Base-by-base conservation (phyloP, 2,329 filamentous ascomycete species). In the Sporothrix brunneoviolacea region DNA sequence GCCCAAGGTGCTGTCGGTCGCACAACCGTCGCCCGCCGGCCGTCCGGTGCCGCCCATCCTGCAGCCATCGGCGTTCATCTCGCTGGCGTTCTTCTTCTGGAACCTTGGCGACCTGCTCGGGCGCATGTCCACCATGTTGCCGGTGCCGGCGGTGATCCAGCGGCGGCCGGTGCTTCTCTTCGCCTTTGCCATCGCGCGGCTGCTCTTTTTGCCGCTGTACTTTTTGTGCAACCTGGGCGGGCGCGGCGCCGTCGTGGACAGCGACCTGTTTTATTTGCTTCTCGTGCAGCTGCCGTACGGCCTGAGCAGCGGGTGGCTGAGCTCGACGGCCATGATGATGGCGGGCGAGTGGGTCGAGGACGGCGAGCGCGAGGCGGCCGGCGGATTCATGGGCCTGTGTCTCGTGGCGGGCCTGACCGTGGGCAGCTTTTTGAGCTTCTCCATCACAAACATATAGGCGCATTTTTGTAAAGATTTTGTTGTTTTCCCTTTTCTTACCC, bases 321-420 rank as follows among this genome's bases (percentile, higher is more conserved):
- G 87, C 27, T 88, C 86, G 51, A 86, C 79, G 58, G 89, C 86
- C 65, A 97, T 98, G 91, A 95, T 97, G 80, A 86, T 86, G 1
- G 85, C 90, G 1, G 80, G 79, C 0, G 82, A 87, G 58, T 91
- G 83, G 79, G 91, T 97, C 1, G 83, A 84, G 4, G 80, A 84
- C 2, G 82, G 84, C 9, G 91, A 98, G 71, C 76, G 86, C 30
- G 90, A 95, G 70, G 91, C 89, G 6, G 84, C 90, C 0, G 93
- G 91, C 41, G 89, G 86, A 1, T 97, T 97, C 65, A 97, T 98
- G 93, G 86, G 87, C 4, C 67, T 96, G 56, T 89, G 85, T 65
- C 78, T 97, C n/a, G 88, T 96, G 16, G 81, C 79, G 5, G 93
- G 93, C 0, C 69, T 97, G 67, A 80, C 89, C 2, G 75, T 76